Base-by-base conservation (phyloP, 148 eudicot genomes). In the Fagopyrum tataricum region DNA sequence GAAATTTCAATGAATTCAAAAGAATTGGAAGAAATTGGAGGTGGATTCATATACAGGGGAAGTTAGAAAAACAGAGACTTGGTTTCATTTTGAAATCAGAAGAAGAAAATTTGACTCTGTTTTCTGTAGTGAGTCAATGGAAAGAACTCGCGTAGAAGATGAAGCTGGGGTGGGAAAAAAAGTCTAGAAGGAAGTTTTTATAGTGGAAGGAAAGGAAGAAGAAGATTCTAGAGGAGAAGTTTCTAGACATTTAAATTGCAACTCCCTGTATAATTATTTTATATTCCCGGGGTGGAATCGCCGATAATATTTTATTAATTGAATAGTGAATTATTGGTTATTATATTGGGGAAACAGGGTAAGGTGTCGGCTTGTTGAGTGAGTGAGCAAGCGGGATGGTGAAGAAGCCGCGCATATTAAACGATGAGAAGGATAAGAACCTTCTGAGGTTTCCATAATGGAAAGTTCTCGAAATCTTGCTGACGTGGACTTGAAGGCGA, bases 221-320 rank as follows among this genome's bases (percentile, higher is more conserved):
- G 68, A 62, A 62, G 20, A 14, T 62, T 62, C 68, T 14, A 39
- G 31, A 58, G 14, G 24, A 58, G 66, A 58, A 58, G 66, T 58
- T 58, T 58, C 66, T 58, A 58, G 66, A 58, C 15, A 58, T 58
- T 7, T 5, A 58, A 24, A 21, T 55, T 55, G 61, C 2, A 24
- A 23, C 61, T 55, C 21, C 24, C 26, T 55, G 9, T 7, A 55
- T 31, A 31, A 31, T 7, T 58, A 58, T 58, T 58, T 58, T 58
- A 58, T 58, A 21, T 23, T 24, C 14, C 15, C 39, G 24, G 66
- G 23, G 66, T 7, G 61, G 61, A 55, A 55, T 55, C 61, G 9
- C 39, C 13, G 39, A 58, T 58, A 20, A 7, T 24, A 58, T 58
- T 58, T 58, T 23, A 24, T 10, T 23, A 6, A n/a, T 20, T 18